Evolutionary conservation across 257 asterid genomes (phyloP).

Genomic region (Verbascum thapsus): DNA sequence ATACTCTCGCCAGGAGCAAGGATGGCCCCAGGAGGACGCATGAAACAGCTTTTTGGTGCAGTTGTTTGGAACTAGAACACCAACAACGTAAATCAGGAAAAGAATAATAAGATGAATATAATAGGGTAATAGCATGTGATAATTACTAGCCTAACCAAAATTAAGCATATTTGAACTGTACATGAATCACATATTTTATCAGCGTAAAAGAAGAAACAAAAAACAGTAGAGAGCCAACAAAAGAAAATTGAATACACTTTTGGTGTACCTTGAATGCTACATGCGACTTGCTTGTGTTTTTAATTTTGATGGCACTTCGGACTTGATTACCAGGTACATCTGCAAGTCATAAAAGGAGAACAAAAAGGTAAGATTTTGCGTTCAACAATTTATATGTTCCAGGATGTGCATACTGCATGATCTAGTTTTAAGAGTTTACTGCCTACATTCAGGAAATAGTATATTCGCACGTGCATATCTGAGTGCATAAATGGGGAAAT

Average conservation of each 20-base stretch:
- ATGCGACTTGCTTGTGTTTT: conserved; percentile 91
- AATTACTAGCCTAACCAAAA: conserved; percentile 16
- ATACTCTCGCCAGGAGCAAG: conserved; percentile 92
- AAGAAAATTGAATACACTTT: not conserved
- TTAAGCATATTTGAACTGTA: conserved; percentile 11
- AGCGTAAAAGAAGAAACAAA: not conserved
- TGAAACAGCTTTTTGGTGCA: conserved; percentile 94
- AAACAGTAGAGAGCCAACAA: conserved; percentile 21
- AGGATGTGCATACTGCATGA: conserved; percentile 4
- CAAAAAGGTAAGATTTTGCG: conserved; percentile 7
- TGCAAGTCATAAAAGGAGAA: conserved; percentile 31
- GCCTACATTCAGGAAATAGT: not conserved
- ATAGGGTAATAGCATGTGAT: conserved; percentile 4
- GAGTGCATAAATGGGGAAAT: not conserved
- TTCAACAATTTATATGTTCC: conserved; percentile 14
- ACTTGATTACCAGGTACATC: conserved; percentile 98
- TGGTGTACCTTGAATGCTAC: conserved; percentile 84
- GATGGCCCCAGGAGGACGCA: conserved; percentile 98
- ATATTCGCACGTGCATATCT: conserved; percentile 20
- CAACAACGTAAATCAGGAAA: conserved; percentile 30
- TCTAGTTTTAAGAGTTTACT: not conserved
- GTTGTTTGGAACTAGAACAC: conserved; percentile 86
- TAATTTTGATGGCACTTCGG: conserved; percentile 83
- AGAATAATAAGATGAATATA: not conserved
- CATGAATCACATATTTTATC: conserved; percentile 2